These are phyloP conservation scores for Gautieria morchelliformis DNA, from an alignment of 768 basidiomycete species.

Conservation along the genomic window DNA sequence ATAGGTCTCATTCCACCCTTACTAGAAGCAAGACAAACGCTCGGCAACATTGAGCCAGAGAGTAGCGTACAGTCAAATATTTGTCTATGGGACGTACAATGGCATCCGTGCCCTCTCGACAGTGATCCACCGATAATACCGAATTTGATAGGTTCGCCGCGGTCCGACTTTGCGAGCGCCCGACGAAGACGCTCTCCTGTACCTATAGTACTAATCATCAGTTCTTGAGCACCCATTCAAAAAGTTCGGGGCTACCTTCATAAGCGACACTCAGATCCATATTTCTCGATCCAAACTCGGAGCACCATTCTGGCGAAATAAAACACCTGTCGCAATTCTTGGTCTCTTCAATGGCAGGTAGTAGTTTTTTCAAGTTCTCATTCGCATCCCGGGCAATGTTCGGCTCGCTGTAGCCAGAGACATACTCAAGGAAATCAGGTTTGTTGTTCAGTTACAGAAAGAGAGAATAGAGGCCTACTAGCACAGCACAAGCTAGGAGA, in stretches of 20 bases:
- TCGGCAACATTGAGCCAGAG: neutral
- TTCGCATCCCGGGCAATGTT: neutral
- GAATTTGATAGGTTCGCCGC: conserved; percentile 1
- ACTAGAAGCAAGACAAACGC: neutral
- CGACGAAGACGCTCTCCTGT: conserved; percentile 2
- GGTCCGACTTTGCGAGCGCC: neutral
- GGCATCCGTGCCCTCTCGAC: conserved; percentile 4
- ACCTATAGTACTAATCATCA: neutral
- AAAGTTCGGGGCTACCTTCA: neutral
- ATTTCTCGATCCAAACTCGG: conserved; percentile 1
- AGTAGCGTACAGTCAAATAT: conserved; percentile 1
- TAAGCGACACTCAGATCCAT: conserved; percentile 3
- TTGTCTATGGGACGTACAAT: conserved; percentile 4
- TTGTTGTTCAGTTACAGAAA: neutral
- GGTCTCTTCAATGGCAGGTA: neutral
- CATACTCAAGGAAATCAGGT: neutral
- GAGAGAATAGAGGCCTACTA: neutral
- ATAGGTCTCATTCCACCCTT: conserved; percentile 1
- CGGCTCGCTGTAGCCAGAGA: neutral
- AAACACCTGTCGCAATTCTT: conserved; percentile 2
- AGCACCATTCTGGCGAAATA: neutral
- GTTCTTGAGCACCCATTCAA: neutral
- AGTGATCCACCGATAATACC: conserved; percentile 7
- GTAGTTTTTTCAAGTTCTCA: neutral
- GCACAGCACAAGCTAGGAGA: neutral